These are phyloP conservation scores for Flaveria trinervia DNA, from an alignment of 129 eudicot genomes.

Conservation along the genomic window DNA sequence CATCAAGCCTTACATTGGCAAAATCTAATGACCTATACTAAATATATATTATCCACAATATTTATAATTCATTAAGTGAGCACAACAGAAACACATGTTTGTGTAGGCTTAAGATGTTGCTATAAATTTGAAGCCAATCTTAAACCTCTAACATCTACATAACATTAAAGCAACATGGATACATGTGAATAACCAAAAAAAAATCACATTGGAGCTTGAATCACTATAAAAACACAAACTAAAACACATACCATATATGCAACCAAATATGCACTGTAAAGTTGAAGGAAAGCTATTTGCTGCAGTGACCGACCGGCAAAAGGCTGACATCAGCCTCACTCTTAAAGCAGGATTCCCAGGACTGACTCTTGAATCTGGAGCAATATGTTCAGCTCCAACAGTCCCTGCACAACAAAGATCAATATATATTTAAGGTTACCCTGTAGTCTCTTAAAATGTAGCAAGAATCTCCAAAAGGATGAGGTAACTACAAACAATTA, in stretches of 20 bases:
- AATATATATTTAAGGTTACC: conserved; percentile 14
- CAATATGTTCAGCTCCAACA: conserved; percentile 63
- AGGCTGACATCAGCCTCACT: conserved; percentile 74
- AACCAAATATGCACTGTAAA: conserved; percentile 93
- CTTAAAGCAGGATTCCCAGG: conserved; percentile 75
- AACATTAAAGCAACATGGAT: neutral
- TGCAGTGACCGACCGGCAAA: conserved; percentile 86
- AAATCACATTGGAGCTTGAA: conserved; percentile 23
- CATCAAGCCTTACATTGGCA: conserved; percentile 5
- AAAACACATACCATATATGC: conserved; percentile 74
- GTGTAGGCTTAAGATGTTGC: conserved; percentile 6
- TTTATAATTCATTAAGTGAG: conserved; percentile 7
- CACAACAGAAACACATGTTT: neutral
- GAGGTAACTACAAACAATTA: conserved; percentile 18
- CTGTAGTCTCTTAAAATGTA: conserved; percentile 11
- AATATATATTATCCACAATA: neutral
- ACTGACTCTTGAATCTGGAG: conserved; percentile 66
- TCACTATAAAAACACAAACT: neutral
- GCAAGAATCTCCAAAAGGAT: conserved; percentile 6
- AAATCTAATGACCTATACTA: conserved; percentile 7
- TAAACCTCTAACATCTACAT: neutral
- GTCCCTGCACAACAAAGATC: conserved; percentile 56
- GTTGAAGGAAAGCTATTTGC: conserved; percentile 96
- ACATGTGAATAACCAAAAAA: neutral
- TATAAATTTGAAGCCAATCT: conserved; percentile 5